Base-by-base conservation (phyloP, 2,329 filamentous ascomycete genomes). In the Beauveria australis region DNA sequence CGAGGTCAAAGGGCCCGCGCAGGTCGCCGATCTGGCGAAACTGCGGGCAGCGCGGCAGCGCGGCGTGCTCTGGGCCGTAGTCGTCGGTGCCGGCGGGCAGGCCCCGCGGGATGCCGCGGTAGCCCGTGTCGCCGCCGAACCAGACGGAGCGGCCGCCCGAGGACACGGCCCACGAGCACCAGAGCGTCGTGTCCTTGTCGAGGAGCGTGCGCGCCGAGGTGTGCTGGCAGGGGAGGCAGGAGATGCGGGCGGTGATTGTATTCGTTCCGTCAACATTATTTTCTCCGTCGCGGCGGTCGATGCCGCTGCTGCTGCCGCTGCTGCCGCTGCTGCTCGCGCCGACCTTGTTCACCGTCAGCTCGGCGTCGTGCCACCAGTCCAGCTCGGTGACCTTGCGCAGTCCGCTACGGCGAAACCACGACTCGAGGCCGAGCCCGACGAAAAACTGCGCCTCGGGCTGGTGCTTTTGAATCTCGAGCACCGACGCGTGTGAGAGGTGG, bases 331-430 rank as follows among this genome's bases (percentile, higher is more conserved):
- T 67, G 37, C 68, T 70, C 3, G 74, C 69, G 46, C 69, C 63
- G 22, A 68, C 64, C 40, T 66, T 64, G n/a, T 53, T 59, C 28
- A 96, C 74, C 0, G 77, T 84, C n/a, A 96, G 73, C 53, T 93
- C 86, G 6, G 85, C 81, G 64, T 90, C 87, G 66, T 96, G 87
- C 93, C 93, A 97, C 93, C 93, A 97, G 74, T 97, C 93, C 68
- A 97, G 73, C 75, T 97, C 92, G 0, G 91, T 95, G 48, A 93
- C 87, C 62, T 91, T 89, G 1, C 81, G 65, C 59, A 96, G 83
- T 1, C 90, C 91, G 28, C 79, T 80, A 3, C 79, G 76, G 52
- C 79, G 77, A 72, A 97, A 96, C 92, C 92, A 97, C 53, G 82
- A 77, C 73, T 89, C 89, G 61, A 96, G 84, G 2, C 91, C 91